A percentile compares a stretch with the other conserved stretches of the same genome.
Conservation (phyloP, 2,329 filamentous ascomycete genomes). For the Botryosphaeria agaves region DNA sequence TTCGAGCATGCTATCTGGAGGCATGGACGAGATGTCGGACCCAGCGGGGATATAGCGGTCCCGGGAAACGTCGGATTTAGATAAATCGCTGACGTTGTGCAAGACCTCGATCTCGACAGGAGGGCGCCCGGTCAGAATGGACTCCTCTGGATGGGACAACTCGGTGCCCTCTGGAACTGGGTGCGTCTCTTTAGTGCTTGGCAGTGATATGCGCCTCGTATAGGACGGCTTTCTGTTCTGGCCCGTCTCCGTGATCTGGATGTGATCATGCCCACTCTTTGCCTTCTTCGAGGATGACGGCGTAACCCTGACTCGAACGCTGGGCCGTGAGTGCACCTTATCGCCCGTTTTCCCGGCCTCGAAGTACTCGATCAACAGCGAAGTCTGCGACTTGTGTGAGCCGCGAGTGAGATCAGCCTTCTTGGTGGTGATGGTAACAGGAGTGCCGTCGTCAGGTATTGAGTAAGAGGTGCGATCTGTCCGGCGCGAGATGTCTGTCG, state of each 20-base stretch:
- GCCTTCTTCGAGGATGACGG: conserved; percentile 47
- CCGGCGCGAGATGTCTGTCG: conserved; percentile 49
- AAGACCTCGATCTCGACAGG: conserved; percentile 86
- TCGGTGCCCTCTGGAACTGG: conserved; percentile 16
- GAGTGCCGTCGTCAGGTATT: conserved; percentile 72
- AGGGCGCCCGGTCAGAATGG: conserved; percentile 48
- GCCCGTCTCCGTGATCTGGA: conserved; percentile 73
- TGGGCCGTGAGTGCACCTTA: conserved; percentile 53
- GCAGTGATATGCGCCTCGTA: conserved; percentile 49
- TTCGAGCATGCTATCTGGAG: conserved; percentile 53
- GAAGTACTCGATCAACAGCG: conserved; percentile 87
- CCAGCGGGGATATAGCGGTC: conserved; percentile 48
- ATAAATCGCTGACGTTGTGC: conserved; percentile 48
- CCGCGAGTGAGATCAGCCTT: conserved; percentile 32
- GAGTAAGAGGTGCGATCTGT: conserved; percentile 60
- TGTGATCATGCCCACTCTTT: conserved; percentile 46
- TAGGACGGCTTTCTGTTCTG: conserved; percentile 55
- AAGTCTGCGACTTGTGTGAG: conserved; percentile 60
- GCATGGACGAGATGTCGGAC: conserved; percentile 79
- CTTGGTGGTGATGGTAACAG: conserved; percentile 74
- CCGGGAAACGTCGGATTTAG: conserved; percentile 40
- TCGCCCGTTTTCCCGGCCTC: conserved; percentile 56
- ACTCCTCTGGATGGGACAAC: conserved; percentile 64
- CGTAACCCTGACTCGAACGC: conserved; percentile 64
- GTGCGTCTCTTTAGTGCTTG: conserved; percentile 20